Conservation (phyloP, 2,329 filamentous ascomycete species). For the Magnaporthiopsis rhizophila region DNA sequence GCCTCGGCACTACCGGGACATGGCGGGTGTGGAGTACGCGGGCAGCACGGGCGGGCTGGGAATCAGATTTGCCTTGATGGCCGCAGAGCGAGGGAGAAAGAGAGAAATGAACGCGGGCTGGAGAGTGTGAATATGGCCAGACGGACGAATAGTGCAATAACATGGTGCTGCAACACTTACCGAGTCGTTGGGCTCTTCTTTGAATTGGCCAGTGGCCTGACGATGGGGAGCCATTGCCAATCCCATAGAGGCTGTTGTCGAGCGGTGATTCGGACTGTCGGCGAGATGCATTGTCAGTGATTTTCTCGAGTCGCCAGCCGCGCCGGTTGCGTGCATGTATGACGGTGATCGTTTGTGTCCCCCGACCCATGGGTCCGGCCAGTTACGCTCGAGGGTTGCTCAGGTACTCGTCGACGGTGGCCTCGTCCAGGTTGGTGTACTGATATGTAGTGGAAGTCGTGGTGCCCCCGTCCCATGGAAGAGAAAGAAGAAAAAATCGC, state of each 20-base stretch:
- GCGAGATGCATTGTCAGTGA: too few species aligned
- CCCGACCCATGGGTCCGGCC: background rate
- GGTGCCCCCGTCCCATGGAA: background rate
- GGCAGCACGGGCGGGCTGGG: background rate
- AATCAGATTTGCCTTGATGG: too few species aligned
- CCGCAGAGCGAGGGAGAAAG: too few species aligned
- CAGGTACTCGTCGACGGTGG: background rate
- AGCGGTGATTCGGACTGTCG: background rate
- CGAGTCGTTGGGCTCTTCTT: conserved; percentile 34
- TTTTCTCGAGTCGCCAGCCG: background rate
- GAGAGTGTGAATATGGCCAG: background rate
- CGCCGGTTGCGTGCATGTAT: conserved; percentile 4
- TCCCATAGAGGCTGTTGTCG: conserved; percentile 23
- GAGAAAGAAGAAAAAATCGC: background rate
- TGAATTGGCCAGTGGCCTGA: conserved; percentile 33
- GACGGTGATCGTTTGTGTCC: background rate
- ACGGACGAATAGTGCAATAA: conserved; percentile 9
- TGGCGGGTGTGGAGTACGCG: background rate
- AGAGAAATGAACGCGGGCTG: too few species aligned
- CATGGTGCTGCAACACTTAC: conserved; percentile 23
- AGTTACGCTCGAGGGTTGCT: background rate
- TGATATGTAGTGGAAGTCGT: conserved; percentile 1
- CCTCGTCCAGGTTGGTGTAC: conserved; percentile 1
- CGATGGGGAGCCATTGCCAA: conserved; percentile 38
- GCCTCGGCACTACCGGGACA: background rate